phyloP scores from a whole-genome alignment of 495 filamentous ascomycete species.

The Penicillium samsonianum region DNA sequence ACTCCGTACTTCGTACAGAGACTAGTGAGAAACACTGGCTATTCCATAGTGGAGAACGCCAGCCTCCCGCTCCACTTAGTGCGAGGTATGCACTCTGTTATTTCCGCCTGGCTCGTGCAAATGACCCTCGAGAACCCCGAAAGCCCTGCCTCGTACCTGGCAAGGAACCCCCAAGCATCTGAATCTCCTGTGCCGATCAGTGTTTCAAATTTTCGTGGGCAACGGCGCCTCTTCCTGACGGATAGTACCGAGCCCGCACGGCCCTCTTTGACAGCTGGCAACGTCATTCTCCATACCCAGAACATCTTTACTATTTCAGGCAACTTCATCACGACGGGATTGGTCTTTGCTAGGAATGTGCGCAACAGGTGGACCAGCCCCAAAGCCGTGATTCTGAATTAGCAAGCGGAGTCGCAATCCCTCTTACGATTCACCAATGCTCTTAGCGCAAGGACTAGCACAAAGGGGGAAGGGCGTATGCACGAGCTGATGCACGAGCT shows the following conservation, averaged over 20 bases:
- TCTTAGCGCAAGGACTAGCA: not conserved
- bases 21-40: not conserved
- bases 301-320: conserved; percentile 1
- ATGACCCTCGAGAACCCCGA: not conserved
- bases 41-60: conserved; percentile 10
- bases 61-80: not conserved
- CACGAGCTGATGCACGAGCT: not conserved
- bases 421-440: not conserved
- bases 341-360: not conserved
- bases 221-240: conserved; percentile 3
- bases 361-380: not conserved
- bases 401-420: conserved; percentile 1
- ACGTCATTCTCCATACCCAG: not conserved
- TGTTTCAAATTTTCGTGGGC: not conserved
- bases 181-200: conserved; percentile 1
- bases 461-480: not conserved
- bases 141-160: not conserved
- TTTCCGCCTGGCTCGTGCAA: not conserved
- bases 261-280: conserved; percentile 3
- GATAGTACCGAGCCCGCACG: conserved; percentile 4
- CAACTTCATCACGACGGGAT: not conserved
- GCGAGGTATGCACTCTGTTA: conserved; percentile 1
- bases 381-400: not conserved
- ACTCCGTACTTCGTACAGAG: not conserved
- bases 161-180: not conserved